Evolutionary conservation across 1,284 basidiomycete genomes (phyloP).

Genomic region (Sporisorium graminicola): DNA sequence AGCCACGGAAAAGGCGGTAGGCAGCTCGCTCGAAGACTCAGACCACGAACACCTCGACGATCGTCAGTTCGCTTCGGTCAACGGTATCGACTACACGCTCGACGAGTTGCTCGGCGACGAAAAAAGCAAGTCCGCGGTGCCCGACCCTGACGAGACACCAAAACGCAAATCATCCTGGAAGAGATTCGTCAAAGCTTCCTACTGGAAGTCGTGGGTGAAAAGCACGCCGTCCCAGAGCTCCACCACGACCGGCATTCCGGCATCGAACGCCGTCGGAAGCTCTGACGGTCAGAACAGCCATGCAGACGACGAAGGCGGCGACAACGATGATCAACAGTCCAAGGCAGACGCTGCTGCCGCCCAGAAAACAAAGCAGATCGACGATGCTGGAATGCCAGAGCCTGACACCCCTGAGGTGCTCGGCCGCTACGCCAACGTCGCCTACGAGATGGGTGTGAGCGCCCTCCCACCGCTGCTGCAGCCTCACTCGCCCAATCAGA

Average conservation of each 20-base stretch:
- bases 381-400: conserved; percentile 67
- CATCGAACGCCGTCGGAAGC: neutral
- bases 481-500: conserved; percentile 53
- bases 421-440: conserved; percentile 66
- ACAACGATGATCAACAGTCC: conserved; percentile 37
- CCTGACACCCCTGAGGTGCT: conserved; percentile 67
- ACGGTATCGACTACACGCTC: conserved; percentile 94
- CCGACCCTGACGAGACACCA: conserved; percentile 24
- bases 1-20: conserved; percentile 46
- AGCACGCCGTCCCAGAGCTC: conserved; percentile 9
- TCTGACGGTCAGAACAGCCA: conserved; percentile 20
- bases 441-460: conserved; percentile 65
- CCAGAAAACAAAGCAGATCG: conserved; percentile 47
- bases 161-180: conserved; percentile 30
- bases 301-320: conserved; percentile 36
- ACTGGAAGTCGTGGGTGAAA: conserved; percentile 42
- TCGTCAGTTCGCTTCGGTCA: conserved; percentile 92
- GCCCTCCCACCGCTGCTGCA: conserved; percentile 65
- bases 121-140: conserved; percentile 42
- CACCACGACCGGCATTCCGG: conserved; percentile 29
- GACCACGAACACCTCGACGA: conserved; percentile 76
- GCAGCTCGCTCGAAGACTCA: neutral
- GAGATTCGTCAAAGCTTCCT: conserved; percentile 44
- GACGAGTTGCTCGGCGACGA: conserved; percentile 76
- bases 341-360: conserved; percentile 69